Evolutionary conservation across 768 basidiomycete species (phyloP), one percentile per base, ranked within the genome.

Genomic region (Obba rivulosa): DNA sequence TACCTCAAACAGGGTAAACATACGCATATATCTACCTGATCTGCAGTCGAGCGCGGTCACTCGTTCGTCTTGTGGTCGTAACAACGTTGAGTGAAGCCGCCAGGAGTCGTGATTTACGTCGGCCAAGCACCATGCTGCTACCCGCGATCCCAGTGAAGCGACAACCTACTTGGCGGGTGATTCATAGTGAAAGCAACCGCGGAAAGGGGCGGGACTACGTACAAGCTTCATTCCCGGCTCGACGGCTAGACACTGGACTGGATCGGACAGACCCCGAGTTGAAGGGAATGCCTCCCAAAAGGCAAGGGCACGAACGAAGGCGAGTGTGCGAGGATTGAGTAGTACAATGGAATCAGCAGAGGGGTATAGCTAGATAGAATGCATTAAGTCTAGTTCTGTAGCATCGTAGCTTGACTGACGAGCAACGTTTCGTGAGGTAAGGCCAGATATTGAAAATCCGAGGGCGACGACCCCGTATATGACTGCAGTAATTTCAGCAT

Each of bases 181-280:
- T 31, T 31, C 7, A 31, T 31, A 31, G 13, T 31, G 28, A 31
- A 31, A 5, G 13, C 28, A 31, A 7, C 7, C 28, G 13, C 13
- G 43, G 43, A 13, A 28, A 16, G 17, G 25, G 16, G 17, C 31
- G 39, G 23, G 41, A 23, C 25, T 40, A 75, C 87, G 64, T 64
- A 92, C 90, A 51, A 90, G 76, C 69, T 85, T 90, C 81, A 88
- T 84, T 43, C 81, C 80, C 14, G 80, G 74, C 62, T 92, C 91
- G 17, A 90, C 79, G 3, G 83, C 72, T 23, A 91, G 67, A 57
- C 77, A 81, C 22, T 77, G 75, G 16, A 91, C 76, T 31, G 60
- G 63, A 45, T 74, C 71, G 22, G 65, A 64, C 10, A 66, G 57
- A 48, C 75, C 69, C 8, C 65, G 65, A 11, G 71, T 58, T n/a